A percentile compares a stretch with the other conserved stretches of the same genome.
Evolutionary conservation across 179 eudicot genomes (phyloP).

Genomic region (Patellifolia procumbens): DNA sequence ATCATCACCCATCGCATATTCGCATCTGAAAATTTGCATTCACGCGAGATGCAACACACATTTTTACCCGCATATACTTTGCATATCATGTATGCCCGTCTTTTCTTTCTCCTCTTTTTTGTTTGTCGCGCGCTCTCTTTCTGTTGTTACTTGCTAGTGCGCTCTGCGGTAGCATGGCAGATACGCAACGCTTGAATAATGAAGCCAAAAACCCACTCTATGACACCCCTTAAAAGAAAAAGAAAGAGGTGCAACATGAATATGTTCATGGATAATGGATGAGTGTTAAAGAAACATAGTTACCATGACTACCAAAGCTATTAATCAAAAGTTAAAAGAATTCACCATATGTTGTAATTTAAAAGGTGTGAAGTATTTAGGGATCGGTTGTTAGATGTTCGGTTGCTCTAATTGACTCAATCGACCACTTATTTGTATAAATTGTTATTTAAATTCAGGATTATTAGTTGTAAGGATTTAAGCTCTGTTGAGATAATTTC

Average conservation of each 20-base stretch:
- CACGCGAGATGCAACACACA: background rate
- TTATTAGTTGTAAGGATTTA: too few species aligned
- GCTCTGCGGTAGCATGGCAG: constrained; percentile 26
- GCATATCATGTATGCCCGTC: background rate
- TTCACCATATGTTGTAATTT: background rate
- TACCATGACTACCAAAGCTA: too few species aligned
- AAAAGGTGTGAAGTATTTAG: too few species aligned
- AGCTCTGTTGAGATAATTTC: too few species aligned
- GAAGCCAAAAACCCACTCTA: constrained; percentile 19
- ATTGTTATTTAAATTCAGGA: too few species aligned
- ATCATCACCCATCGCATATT: too few species aligned
- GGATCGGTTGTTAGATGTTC: too few species aligned
- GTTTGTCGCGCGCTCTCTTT: background rate
- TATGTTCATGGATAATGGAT: background rate
- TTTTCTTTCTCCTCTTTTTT: background rate
- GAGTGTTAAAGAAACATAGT: too few species aligned
- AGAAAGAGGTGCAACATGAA: background rate
- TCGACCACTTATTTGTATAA: too few species aligned
- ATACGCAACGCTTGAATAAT: constrained; percentile 28
- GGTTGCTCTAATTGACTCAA: too few species aligned
- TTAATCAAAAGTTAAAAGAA: too few species aligned
- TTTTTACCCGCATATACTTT: background rate
- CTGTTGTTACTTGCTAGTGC: constrained; percentile 25
- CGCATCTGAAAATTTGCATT: too few species aligned
- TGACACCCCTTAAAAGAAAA: background rate